Conservation (phyloP, 1,284 basidiomycete species). For the Ceratobasidium sp. region DNA sequence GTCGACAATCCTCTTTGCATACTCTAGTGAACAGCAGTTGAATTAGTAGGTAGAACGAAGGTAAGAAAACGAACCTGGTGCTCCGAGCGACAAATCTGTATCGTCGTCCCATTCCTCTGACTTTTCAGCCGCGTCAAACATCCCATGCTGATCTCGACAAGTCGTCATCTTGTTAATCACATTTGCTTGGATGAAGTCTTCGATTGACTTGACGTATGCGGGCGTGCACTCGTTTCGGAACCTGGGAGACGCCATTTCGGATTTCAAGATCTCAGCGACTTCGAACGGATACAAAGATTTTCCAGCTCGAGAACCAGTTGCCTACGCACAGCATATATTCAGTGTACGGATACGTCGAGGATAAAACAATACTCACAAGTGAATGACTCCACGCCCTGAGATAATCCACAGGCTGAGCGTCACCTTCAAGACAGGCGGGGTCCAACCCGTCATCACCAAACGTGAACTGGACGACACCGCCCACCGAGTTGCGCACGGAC, state of each 20-base stretch:
- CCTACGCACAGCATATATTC: slow-evolving; percentile 60
- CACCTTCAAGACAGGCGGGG: slow-evolving; percentile 95
- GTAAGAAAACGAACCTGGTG: slow-evolving; percentile 68
- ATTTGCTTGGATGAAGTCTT: slow-evolving; percentile 75
- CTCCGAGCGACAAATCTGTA: slow-evolving; percentile 83
- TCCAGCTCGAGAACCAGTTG: slow-evolving; percentile 70
- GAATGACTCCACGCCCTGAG: slow-evolving; percentile 91
- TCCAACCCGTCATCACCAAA: slow-evolving; percentile 99
- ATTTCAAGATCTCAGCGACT: slow-evolving; percentile 81
- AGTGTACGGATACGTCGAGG: neutral
- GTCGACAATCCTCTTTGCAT: slow-evolving; percentile 75
- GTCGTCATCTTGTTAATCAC: slow-evolving; percentile 79
- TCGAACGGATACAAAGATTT: slow-evolving; percentile 89
- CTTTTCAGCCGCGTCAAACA: slow-evolving; percentile 86
- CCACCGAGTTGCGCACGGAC: slow-evolving; percentile 95
- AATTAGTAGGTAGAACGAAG: neutral
- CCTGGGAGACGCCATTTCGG: slow-evolving; percentile 70
- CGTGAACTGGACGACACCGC: slow-evolving; percentile 97
- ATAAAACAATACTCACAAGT: slow-evolving; percentile 66
- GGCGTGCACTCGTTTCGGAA: slow-evolving; percentile 80
- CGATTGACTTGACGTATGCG: slow-evolving; percentile 82
- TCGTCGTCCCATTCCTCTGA: slow-evolving; percentile 83
- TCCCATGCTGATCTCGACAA: slow-evolving; percentile 80
- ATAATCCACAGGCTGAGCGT: slow-evolving; percentile 93
- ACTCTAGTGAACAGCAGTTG: slow-evolving; percentile 19